Conservation (phyloP, 306 rosid species). For the Elaeagnus macrophylla region DNA sequence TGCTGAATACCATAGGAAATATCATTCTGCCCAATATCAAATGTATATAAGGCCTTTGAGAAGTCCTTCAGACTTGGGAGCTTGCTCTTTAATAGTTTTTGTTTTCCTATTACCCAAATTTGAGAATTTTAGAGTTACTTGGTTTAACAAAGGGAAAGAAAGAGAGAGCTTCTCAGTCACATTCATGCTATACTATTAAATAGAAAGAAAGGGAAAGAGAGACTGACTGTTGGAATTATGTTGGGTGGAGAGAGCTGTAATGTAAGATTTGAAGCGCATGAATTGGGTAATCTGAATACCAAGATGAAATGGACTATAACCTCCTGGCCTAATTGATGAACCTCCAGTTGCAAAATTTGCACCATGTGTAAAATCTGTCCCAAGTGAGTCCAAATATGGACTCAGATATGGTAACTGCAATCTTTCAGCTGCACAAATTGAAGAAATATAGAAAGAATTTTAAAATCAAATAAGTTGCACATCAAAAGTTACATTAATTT, state of each 20-base stretch:
- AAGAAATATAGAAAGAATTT: not conserved
- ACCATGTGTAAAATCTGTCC: slow-evolving; percentile 67
- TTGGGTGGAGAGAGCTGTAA: slow-evolving; percentile 42
- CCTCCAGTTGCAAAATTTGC: slow-evolving; percentile 82
- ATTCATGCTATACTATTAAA: no score
- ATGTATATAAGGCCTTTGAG: slow-evolving; percentile 56
- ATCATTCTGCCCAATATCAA: slow-evolving; percentile 91
- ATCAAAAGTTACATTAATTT: no score
- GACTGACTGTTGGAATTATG: slow-evolving; percentile 32
- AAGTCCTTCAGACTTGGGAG: slow-evolving; percentile 68
- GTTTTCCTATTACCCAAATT: slow-evolving; percentile 26
- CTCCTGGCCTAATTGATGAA: slow-evolving; percentile 58
- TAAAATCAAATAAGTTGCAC: no score
- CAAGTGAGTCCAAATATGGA: slow-evolving; percentile 75
- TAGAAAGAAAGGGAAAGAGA: slow-evolving; percentile 6
- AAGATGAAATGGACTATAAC: slow-evolving; percentile 71
- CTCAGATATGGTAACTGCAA: slow-evolving; percentile 64
- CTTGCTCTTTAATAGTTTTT: slow-evolving; percentile 27
- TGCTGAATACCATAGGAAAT: slow-evolving; percentile 48
- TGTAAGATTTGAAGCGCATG: slow-evolving; percentile 52
- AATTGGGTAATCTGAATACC: slow-evolving; percentile 68
- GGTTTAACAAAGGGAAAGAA: not conserved
- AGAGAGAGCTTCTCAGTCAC: no score
- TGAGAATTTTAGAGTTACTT: slow-evolving; percentile 1
- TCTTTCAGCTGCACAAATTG: slow-evolving; percentile 61